Evolutionary conservation across 106 monocot genomes (phyloP).

Genomic region (Platanthera guangdongensis): DNA sequence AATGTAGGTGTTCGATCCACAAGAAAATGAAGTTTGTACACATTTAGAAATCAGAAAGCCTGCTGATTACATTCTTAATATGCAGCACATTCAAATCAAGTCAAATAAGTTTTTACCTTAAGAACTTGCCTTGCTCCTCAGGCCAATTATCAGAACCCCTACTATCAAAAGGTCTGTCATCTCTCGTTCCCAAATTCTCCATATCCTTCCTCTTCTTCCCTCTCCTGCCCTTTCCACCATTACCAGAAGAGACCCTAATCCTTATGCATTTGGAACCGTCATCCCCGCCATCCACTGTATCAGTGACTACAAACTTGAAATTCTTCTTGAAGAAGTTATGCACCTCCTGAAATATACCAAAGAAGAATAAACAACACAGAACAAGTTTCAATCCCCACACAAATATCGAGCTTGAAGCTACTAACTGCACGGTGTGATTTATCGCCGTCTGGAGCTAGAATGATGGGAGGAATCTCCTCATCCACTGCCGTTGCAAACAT

Average conservation of each 20-base stretch:
- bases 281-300: slow-evolving; percentile 65
- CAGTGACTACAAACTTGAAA: slow-evolving; percentile 79
- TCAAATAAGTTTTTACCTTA: slow-evolving; percentile 33
- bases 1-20: background rate
- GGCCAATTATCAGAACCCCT: slow-evolving; percentile 86
- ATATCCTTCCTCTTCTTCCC: slow-evolving; percentile 66
- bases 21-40: background rate
- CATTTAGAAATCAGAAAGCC: background rate
- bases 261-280: slow-evolving; percentile 47
- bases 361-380: background rate
- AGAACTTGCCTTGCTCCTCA: slow-evolving; percentile 62
- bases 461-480: slow-evolving; percentile 26
- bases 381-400: background rate
- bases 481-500: slow-evolving; percentile 18
- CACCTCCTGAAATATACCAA: slow-evolving; percentile 46
- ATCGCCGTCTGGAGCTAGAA: slow-evolving; percentile 76
- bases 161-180: slow-evolving; percentile 67
- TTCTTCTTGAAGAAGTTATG: slow-evolving; percentile 97
- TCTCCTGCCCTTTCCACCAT: slow-evolving; percentile 25
- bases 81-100: background rate
- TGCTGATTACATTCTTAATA: background rate
- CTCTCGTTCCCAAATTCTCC: slow-evolving; percentile 19
- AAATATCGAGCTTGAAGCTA: slow-evolving; percentile 1
- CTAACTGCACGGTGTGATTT: slow-evolving; percentile 85
- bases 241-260: slow-evolving; percentile 49